Conservation (phyloP, 2,329 filamentous ascomycete species). For the Aureobasidium sp. region DNA sequence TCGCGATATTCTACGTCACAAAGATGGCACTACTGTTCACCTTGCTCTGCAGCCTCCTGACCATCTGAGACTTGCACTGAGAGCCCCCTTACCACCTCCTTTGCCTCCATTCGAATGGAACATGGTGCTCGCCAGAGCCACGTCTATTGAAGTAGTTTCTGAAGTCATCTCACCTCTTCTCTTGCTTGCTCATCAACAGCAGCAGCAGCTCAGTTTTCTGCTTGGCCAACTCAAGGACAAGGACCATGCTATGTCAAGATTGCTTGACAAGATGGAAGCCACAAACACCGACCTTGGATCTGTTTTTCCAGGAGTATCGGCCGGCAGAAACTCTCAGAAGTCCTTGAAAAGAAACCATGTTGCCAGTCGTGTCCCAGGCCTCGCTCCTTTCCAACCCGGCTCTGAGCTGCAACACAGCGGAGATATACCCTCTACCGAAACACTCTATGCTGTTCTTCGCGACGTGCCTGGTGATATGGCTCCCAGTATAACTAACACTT, state of each 20-base stretch:
- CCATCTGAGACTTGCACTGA: slow-evolving; percentile 44
- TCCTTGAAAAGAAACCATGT: slow-evolving; percentile 41
- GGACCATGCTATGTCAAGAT: slow-evolving; percentile 48
- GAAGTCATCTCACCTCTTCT: slow-evolving; percentile 47
- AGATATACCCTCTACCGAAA: not conserved
- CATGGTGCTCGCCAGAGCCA: slow-evolving; percentile 43
- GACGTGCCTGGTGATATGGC: not conserved
- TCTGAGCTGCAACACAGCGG: not conserved
- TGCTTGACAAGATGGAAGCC: slow-evolving; percentile 50
- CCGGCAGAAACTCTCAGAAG: slow-evolving; percentile 36
- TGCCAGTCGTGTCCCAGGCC: slow-evolving; percentile 45
- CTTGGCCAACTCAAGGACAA: slow-evolving; percentile 45
- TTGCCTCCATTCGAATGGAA: slow-evolving; percentile 58
- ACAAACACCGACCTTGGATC: slow-evolving; percentile 46
- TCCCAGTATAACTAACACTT: not conserved
- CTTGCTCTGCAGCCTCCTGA: slow-evolving; percentile 19
- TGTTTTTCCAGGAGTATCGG: slow-evolving; percentile 47
- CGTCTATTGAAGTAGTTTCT: slow-evolving; percentile 34
- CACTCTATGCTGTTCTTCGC: not conserved
- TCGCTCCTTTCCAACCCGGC: slow-evolving; percentile 25
- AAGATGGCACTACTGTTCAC: slow-evolving; percentile 25
- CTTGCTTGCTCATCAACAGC: slow-evolving; percentile 37
- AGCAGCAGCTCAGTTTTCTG: slow-evolving; percentile 40
- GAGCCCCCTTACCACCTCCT: slow-evolving; percentile 52
- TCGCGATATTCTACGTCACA: slow-evolving; percentile 34